Evolutionary conservation across 2,329 filamentous ascomycete genomes (phyloP).

Genomic region (Apiospora sp.): DNA sequence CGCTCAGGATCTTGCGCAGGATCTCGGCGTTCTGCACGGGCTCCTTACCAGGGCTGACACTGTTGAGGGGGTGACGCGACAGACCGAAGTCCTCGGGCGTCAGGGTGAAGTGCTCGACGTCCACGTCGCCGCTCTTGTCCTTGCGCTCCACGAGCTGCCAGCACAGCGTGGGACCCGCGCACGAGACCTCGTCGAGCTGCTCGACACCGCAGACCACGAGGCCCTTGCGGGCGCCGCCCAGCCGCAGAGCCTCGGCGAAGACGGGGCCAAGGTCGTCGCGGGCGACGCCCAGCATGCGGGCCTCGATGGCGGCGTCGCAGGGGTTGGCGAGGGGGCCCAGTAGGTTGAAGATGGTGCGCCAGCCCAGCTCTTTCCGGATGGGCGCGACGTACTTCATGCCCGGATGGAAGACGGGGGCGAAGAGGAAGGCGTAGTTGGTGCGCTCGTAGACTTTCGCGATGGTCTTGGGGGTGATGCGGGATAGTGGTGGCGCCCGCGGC

Average conservation of each 20-base stretch:
- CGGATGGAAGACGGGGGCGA: constrained; percentile 94
- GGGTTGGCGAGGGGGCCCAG: constrained; percentile 93
- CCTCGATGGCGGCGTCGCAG: constrained; percentile 83
- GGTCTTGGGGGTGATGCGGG: constrained; percentile 75
- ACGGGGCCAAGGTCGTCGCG: constrained; percentile 85
- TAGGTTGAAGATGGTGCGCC: constrained; percentile 97
- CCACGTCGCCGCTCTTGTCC: constrained; percentile 49
- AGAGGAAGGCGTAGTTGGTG: constrained; percentile 94
- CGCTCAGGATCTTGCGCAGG: constrained; percentile 76
- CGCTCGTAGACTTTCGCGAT: constrained; percentile 76
- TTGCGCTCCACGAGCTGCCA: constrained; percentile 73
- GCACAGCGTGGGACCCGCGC: constrained; percentile 86
- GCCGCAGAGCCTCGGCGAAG: constrained; percentile 83
- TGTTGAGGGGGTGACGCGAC: constrained; percentile 73
- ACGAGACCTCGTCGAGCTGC: constrained; percentile 94
- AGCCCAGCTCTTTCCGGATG: constrained; percentile 86
- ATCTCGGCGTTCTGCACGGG: constrained; percentile 89
- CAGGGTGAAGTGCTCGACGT: constrained; percentile 80
- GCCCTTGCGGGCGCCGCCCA: constrained; percentile 81
- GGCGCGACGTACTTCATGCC: constrained; percentile 90
- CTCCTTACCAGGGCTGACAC: constrained; percentile 85
- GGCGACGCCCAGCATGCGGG: constrained; percentile 91
- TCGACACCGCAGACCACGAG: constrained; percentile 93
- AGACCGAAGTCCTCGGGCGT: constrained; percentile 89
- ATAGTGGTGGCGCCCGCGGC: constrained; percentile 76